These are phyloP conservation scores for Termitomyces sp. DNA, from an alignment of 768 basidiomycete species.

Conservation along the genomic window DNA sequence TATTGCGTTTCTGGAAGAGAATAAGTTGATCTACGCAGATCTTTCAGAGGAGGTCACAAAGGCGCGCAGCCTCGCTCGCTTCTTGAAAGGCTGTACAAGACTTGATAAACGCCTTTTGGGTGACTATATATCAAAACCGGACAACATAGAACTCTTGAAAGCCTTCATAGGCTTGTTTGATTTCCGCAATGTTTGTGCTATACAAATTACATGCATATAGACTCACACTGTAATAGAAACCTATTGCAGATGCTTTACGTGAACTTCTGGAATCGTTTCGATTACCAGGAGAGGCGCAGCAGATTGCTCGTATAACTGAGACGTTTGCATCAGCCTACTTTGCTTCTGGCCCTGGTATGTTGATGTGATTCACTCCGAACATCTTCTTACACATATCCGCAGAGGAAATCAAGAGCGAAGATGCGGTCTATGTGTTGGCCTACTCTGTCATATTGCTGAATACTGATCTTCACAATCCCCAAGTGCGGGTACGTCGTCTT, in stretches of 20 bases:
- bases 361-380: not conserved
- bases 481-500: constrained; percentile 62
- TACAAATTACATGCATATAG: not conserved
- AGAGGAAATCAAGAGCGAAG: constrained; percentile 89
- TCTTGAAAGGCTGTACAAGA: constrained; percentile 78
- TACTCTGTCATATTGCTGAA: constrained; percentile 98
- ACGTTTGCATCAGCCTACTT: constrained; percentile 92
- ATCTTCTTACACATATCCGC: constrained; percentile 4
- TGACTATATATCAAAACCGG: constrained; percentile 87
- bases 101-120: constrained; percentile 93
- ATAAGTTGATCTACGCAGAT: constrained; percentile 78
- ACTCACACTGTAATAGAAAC: constrained; percentile 54
- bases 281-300: constrained; percentile 92
- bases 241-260: constrained; percentile 92
- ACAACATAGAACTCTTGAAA: constrained; percentile 78
- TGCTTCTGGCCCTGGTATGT: constrained; percentile 71
- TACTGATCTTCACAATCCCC: constrained; percentile 94
- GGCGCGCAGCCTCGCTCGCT: constrained; percentile 69
- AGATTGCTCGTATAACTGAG: constrained; percentile 90
- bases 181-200: constrained; percentile 71
- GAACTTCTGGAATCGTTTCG: constrained; percentile 92
- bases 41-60: constrained; percentile 51
- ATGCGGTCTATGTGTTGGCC: constrained; percentile 90
- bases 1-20: constrained; percentile 86
- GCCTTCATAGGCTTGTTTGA: constrained; percentile 88